Percentiles rank a stretch among this genome's conserved stretches.
Evolutionary conservation across 202 grass and related monocot genomes (phyloP).

Genomic region (Zizania palustris): DNA sequence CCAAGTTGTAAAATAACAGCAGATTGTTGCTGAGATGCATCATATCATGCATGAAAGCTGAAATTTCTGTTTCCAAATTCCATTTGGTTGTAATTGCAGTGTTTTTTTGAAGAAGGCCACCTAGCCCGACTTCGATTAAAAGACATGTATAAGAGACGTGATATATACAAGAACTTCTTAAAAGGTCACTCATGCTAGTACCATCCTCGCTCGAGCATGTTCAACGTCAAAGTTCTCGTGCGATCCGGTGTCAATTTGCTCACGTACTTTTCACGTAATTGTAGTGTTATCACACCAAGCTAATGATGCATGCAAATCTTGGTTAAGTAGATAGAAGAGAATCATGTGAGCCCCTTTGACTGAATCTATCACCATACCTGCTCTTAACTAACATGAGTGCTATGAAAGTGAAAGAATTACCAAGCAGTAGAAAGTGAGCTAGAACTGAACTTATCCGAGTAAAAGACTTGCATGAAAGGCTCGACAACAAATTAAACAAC

Average conservation of each 20-base stretch:
- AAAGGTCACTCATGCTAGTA: no score
- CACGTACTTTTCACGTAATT: no score
- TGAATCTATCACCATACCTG: background rate
- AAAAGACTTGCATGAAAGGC: background rate
- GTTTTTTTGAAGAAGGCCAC: no score
- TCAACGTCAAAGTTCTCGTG: no score
- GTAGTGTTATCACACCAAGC: background rate
- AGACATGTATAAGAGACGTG: no score
- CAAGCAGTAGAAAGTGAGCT: background rate
- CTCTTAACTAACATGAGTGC: background rate
- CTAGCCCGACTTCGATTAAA: no score
- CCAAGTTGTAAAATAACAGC: background rate
- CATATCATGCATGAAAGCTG: background rate
- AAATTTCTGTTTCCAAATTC: background rate
- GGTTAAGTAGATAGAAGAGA: background rate
- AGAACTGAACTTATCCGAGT: constrained; percentile 4
- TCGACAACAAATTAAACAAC: constrained; percentile 18
- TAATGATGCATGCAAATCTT: background rate
- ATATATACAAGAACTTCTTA: no score
- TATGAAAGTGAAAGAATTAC: background rate
- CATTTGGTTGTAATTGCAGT: background rate
- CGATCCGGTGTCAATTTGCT: no score
- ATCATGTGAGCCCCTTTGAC: background rate
- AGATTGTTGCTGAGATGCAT: background rate
- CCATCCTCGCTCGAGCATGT: no score